A percentile compares a stretch with the other conserved stretches of the same genome.
Evolutionary conservation across 495 filamentous ascomycete genomes (phyloP).

Genomic region (Penicillium lividum): DNA sequence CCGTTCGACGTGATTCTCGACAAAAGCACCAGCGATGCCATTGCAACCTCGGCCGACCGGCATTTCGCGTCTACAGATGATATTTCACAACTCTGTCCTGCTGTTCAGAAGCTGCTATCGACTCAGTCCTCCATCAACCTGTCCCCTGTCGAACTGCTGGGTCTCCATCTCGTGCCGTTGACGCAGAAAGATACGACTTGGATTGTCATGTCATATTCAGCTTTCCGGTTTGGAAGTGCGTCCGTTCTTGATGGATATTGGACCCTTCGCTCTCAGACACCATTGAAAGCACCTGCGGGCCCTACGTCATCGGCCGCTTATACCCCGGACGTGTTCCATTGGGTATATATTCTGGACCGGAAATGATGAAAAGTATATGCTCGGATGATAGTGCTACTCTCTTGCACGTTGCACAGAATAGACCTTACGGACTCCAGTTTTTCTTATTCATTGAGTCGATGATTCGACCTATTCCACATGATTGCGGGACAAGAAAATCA

Average conservation of each 20-base stretch:
- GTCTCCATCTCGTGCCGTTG: slow-evolving; percentile 38
- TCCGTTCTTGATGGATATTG: slow-evolving; percentile 29
- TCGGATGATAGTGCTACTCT: background rate
- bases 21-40: slow-evolving; percentile 48
- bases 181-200: slow-evolving; percentile 34
- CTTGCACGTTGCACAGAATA: slow-evolving; percentile 1
- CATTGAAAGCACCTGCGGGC: slow-evolving; percentile 42
- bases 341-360: slow-evolving; percentile 42
- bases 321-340: slow-evolving; percentile 43
- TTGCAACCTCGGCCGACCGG: slow-evolving; percentile 32
- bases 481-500: background rate
- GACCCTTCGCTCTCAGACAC: slow-evolving; percentile 34
- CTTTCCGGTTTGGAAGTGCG: slow-evolving; percentile 36
- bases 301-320: slow-evolving; percentile 31
- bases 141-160: slow-evolving; percentile 41
- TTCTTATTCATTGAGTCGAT: background rate
- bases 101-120: slow-evolving; percentile 20
- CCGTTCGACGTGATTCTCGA: slow-evolving; percentile 45
- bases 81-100: slow-evolving; percentile 25
- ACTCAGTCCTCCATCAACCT: slow-evolving; percentile 14
- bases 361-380: slow-evolving; percentile 20
- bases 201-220: slow-evolving; percentile 43
- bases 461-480: background rate
- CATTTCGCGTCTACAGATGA: slow-evolving; percentile 15
- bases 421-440: background rate